A percentile compares a stretch with the other conserved stretches of the same genome.
Evolutionary conservation across 2,329 filamentous ascomycete genomes (phyloP).

Genomic region (Penicillium sp.): DNA sequence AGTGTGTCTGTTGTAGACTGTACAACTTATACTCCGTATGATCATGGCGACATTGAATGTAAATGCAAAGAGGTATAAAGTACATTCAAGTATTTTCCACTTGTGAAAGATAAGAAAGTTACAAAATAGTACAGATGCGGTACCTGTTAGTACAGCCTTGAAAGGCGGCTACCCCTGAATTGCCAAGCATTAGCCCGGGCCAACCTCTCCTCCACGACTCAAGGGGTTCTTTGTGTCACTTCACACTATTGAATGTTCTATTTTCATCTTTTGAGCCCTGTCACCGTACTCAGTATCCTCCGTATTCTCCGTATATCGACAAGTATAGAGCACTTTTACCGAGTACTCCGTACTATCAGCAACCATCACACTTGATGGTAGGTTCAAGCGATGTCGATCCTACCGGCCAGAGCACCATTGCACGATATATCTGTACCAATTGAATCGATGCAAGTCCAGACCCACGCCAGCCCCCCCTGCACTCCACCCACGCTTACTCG

Average conservation of each 20-base stretch:
- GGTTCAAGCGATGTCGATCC: conserved; percentile 17
- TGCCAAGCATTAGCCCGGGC: conserved; percentile 6
- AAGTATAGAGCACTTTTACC: neutral
- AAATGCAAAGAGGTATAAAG: neutral
- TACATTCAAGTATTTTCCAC: neutral
- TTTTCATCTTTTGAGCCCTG: neutral
- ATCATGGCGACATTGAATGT: neutral
- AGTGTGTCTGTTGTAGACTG: neutral
- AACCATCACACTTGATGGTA: conserved; percentile 4
- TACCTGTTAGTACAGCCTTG: neutral
- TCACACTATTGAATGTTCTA: conserved; percentile 15
- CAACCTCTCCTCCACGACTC: conserved; percentile 14
- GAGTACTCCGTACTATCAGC: neutral
- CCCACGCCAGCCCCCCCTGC: conserved; percentile 11
- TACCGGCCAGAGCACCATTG: conserved; percentile 12
- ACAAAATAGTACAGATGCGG: conserved; percentile 1
- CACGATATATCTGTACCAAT: conserved; percentile 15
- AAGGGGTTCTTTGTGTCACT: conserved; percentile 10
- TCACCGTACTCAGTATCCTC: neutral
- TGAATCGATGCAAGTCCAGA: conserved; percentile 9
- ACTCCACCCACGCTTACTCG: conserved; percentile 10
- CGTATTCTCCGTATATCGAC: neutral
- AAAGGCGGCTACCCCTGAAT: conserved; percentile 9
- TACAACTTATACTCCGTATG: neutral
- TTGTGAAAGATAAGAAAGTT: neutral